A percentile compares a stretch with the other conserved stretches of the same genome.
phyloP scores from a whole-genome alignment of 2,329 filamentous ascomycete species.

The Xylaria sp. region DNA sequence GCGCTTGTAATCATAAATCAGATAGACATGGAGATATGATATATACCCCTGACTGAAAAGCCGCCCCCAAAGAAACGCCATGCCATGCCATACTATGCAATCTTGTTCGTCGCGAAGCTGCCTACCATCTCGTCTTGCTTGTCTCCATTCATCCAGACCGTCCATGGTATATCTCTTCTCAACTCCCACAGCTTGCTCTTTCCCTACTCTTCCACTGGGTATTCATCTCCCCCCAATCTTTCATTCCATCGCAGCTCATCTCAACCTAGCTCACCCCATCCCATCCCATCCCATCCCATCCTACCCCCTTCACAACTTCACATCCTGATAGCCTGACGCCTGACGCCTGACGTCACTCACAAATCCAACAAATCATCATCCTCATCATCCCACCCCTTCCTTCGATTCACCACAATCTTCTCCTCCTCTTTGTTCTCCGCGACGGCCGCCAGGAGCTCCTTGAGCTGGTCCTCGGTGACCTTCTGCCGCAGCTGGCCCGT shows the following conservation, averaged over 20 bases:
- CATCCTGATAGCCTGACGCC: too few relatives aligned
- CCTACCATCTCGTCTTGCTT: neutral
- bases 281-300: neutral
- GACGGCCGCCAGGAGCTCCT: slow-evolving; percentile 87
- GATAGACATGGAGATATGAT: slow-evolving; percentile 20
- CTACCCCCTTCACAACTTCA: too few relatives aligned
- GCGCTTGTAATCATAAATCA: slow-evolving; percentile 34
- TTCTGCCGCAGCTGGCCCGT: slow-evolving; percentile 87
- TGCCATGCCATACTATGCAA: slow-evolving; percentile 37
- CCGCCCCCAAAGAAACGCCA: slow-evolving; percentile 43
- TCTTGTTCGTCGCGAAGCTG: slow-evolving; percentile 14
- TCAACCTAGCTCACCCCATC: neutral
- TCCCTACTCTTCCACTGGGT: neutral
- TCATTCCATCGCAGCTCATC: neutral
- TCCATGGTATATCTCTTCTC: neutral
- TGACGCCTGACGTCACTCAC: slow-evolving; percentile 48
- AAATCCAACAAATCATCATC: slow-evolving; percentile 78
- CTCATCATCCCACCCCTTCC: slow-evolving; percentile 87
- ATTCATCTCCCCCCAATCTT: neutral
- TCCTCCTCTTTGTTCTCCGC: slow-evolving; percentile 82
- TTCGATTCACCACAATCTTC: slow-evolving; percentile 86
- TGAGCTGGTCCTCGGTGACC: slow-evolving; percentile 92
- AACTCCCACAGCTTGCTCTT: neutral
- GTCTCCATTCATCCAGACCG: neutral
- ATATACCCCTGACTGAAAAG: slow-evolving; percentile 20